Evolutionary conservation across 2,329 filamentous ascomycete genomes (phyloP), one percentile per base, ranked within the genome.

Genomic region (Fusarium incarnatum): DNA sequence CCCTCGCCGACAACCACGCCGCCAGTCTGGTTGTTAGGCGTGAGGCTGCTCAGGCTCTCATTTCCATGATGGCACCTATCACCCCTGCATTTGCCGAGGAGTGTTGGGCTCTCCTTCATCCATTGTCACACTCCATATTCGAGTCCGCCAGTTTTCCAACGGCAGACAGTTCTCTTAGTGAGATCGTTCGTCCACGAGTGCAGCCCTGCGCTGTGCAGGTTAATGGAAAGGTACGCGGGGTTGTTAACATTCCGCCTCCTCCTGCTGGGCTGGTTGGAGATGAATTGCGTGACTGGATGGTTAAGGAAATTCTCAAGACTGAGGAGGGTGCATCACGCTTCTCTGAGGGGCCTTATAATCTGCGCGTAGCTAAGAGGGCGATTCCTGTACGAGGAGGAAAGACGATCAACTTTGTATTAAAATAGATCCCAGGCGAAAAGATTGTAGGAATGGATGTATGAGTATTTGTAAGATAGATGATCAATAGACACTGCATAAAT

Each of bases 31-130:
- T 79, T 7, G 75, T 92, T 70, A 82, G 81, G 76, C 79, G 83
- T 45, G 80, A 85, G 25, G 85, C 89, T 0, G 79, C 84, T 2
- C 83, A 84, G 2, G 81, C 84, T 6, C 85, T 97, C 11, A 77
- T 95, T 42, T 88, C 88, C 52, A 88, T 97, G 82, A 83, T 94
- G 72, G 92, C 93, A 1, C 94, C 94, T 6, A 89, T 97, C 55
- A 88, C 92, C 0, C 94, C 94, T 0, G 92, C 92, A 0, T 89
- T 96, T 63, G 87, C 93, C 2, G 93, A 95, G 72, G 93, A 97
- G 81, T 92, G 89, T 78, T 97, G 92, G 92, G 84, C 86, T 66
- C 74, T 86, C 3, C 83, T 94, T 6, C 77, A 81, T 50, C 79
- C 82, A 3, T 67, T 71, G 1, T 72, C 69, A 23, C 18, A 44